Evolutionary conservation across 2,329 filamentous ascomycete genomes (phyloP), one percentile per base, ranked within the genome.

Genomic region (Macrophomina phaseolina): DNA sequence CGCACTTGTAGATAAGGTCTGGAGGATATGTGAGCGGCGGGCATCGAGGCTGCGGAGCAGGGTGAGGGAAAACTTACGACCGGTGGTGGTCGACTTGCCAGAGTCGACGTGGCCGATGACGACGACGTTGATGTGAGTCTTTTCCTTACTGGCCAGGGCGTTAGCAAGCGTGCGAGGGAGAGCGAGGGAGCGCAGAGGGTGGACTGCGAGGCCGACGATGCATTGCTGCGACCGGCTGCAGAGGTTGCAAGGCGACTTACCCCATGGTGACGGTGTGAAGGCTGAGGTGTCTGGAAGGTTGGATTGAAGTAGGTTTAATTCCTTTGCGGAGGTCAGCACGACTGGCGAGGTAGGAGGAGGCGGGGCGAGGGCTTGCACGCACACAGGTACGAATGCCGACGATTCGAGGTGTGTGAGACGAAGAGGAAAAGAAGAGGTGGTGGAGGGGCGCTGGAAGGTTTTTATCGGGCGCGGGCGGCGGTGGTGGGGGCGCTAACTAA

Each of bases 51-150:
- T n/a, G 32, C 32, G 69, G 74, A 70, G 72, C 66, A 73, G 70
- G 67, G 60, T 65, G 71, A 67, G 72, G 23, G 74, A 67, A 73
- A 72, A 76, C 89, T 91, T 90, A 93, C 82, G 83, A 72, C 92
- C 89, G 77, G 90, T 92, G 84, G 94, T 97, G 84, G 94, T 97
- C 77, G 94, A 97, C 91, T 97, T 97, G 87, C 94, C 94, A 84
- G 93, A 97, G 87, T 97, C 93, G 92, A 97, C 94, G 90, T 97
- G 94, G 89, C 94, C 93, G 89, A 97, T 97, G 84, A 97, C 93
- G 86, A 97, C 93, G 85, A 97, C 91, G 91, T 85, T 85, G 85
- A 98, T 93, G 85, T 98, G 94, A 85, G 83, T 86, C 91, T 97
- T 97, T 74, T 94, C 92, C 80, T 97, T 98, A 92, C 94, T 94